Conservation (phyloP, 2,329 filamentous ascomycete genomes). For the Botrytis elliptica region DNA sequence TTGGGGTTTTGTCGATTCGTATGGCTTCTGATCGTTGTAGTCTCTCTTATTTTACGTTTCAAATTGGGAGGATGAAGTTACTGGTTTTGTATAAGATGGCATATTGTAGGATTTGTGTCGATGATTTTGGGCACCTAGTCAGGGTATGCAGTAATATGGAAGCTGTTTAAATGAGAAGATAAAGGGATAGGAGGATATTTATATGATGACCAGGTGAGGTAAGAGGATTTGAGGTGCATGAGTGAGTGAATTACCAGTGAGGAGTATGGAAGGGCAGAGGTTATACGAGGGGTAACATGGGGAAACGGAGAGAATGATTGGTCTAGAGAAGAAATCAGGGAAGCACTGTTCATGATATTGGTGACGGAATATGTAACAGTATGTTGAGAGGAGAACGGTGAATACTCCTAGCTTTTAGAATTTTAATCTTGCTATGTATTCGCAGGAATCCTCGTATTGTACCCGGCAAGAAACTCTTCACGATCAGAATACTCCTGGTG, state of each 20-base stretch:
- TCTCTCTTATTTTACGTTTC: neutral
- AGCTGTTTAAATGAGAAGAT: accelerated
- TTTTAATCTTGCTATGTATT: neutral
- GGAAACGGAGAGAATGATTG: neutral
- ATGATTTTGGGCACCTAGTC: neutral
- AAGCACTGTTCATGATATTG: neutral
- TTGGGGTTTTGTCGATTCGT: neutral
- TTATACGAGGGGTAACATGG: too few relatives aligned
- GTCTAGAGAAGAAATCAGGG: neutral
- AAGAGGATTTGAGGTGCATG: accelerated
- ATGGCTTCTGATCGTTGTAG: neutral
- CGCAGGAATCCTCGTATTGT: neutral
- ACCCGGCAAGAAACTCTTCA: neutral
- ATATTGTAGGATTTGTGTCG: neutral
- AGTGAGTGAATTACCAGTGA: neutral
- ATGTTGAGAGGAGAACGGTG: neutral
- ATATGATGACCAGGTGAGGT: neutral
- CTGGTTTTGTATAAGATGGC: neutral
- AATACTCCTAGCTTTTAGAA: neutral
- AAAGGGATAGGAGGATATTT: neutral
- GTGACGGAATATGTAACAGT: neutral
- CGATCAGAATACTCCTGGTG: too few relatives aligned
- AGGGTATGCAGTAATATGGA: neutral
- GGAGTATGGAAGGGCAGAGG: too few relatives aligned
- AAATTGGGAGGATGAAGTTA: neutral